Evolutionary conservation across 2,329 filamentous ascomycete species (phyloP), one percentile per base, ranked within the genome.

Genomic region (Ophiostoma pallidulum): DNA sequence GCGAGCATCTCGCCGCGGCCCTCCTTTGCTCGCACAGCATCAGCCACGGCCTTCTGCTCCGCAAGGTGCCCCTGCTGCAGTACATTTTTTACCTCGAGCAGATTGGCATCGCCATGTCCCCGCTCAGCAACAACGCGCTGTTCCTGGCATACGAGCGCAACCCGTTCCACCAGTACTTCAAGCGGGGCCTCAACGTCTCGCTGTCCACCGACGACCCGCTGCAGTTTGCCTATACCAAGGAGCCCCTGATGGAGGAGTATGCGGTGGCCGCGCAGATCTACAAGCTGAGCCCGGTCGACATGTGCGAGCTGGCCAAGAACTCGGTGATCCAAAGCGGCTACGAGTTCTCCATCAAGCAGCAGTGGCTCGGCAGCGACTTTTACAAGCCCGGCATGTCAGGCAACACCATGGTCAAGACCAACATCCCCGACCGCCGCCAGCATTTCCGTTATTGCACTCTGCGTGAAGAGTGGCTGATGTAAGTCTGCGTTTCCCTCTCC

Each of bases 81-180:
- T 98, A 98, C 65, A 80, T 97, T 43, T 98, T 95, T 69, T 98
- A 98, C 59, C 78, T 98, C 18, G 90, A 98, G 61, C 91, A 97
- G 62, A 96, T 98, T 53, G 92, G 92, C 49, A 92, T 98, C 53
- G 92, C 92, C 52, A 98, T 98, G 92, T 97, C 91, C n/a, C 92
- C 92, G 3, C 74, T 98, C 39, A 95, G 89, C 65, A 98, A 98
- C 70, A 98, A 98, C 58, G 92, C 92, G 0, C 69, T 98, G 28
- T 98, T 98, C 68, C 70, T 98, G 45, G 89, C 91, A 1, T 97
- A 98, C 60, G 92, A 98, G 64, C 82, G 94, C 50, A 98, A 98
- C 58, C 92, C 92, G 0, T 98, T 95, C 67, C 75, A 94, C 57
- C 86, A 86, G 59, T 98, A 98, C 66, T 98, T 98, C 72, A 84